Conservation (phyloP, 495 filamentous ascomycete genomes). For the Staphylotrichum tortipilum region DNA sequence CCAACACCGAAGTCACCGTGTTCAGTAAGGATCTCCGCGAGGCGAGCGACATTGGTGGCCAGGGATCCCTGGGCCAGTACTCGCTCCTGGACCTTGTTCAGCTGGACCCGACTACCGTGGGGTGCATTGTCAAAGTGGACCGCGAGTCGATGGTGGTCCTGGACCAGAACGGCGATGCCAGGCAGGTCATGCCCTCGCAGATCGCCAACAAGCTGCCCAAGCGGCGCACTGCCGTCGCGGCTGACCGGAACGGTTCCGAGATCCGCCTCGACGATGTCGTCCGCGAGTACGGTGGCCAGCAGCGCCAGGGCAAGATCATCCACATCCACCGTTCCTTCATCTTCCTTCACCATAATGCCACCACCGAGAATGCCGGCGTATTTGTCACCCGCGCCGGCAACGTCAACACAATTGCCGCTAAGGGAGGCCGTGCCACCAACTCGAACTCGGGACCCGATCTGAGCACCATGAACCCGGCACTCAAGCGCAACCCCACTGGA, state of each 20-base stretch:
- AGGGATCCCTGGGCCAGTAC: slow-evolving; percentile 70
- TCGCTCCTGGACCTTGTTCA: slow-evolving; percentile 91
- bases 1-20: slow-evolving; percentile 86
- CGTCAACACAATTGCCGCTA: slow-evolving; percentile 81
- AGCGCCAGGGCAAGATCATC: slow-evolving; percentile 74
- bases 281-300: slow-evolving; percentile 79
- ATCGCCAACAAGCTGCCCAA: slow-evolving; percentile 78
- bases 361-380: slow-evolving; percentile 79
- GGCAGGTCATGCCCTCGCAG: slow-evolving; percentile 79
- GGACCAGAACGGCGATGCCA: slow-evolving; percentile 78
- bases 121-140: slow-evolving; percentile 88
- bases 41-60: slow-evolving; percentile 79
- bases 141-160: slow-evolving; percentile 82
- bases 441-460: slow-evolving; percentile 61
- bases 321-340: slow-evolving; percentile 86
- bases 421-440: slow-evolving; percentile 67
- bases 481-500: slow-evolving; percentile 51
- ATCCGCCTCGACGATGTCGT: slow-evolving; percentile 87
- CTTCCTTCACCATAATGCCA: slow-evolving; percentile 77
- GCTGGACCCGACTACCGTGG: slow-evolving; percentile 85
- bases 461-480: slow-evolving; percentile 83
- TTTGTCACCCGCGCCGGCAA: slow-evolving; percentile 81
- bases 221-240: slow-evolving; percentile 75
- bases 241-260: slow-evolving; percentile 87
- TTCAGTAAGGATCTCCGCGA: slow-evolving; percentile 96